These are phyloP conservation scores for Suillus discolor DNA, from an alignment of 768 basidiomycete species.

Conservation along the genomic window DNA sequence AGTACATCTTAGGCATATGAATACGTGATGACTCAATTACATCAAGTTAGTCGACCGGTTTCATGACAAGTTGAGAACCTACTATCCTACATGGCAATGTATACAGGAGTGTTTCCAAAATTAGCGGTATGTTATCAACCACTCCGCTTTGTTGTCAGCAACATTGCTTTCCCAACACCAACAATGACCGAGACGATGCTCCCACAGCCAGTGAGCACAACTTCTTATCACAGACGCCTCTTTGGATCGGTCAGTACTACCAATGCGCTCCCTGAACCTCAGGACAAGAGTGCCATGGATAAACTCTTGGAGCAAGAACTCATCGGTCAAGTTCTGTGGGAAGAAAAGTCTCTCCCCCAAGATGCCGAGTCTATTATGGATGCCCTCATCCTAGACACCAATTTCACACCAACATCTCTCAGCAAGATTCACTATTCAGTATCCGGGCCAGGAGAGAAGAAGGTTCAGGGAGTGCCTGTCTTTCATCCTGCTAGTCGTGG, in stretches of 20 bases:
- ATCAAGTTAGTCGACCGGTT: too few species aligned
- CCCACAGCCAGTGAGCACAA: not conserved
- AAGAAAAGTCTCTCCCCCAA: not conserved
- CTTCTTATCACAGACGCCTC: not conserved
- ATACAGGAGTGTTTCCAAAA: not conserved
- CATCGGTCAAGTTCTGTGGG: not conserved
- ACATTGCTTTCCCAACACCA: not conserved
- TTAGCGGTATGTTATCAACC: not conserved
- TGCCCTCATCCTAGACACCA: not conserved
- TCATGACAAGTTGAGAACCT: not conserved
- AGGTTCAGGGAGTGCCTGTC: not conserved
- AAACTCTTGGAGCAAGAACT: not conserved
- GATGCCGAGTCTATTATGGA: not conserved
- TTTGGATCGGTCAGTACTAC: not conserved
- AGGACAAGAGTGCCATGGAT: not conserved
- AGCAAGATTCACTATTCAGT: not conserved
- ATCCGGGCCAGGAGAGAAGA: not conserved
- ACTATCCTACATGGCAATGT: not conserved
- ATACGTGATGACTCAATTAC: too few species aligned
- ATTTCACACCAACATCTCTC: not conserved
- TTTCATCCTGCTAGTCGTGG: not conserved
- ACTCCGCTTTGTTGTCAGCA: not conserved
- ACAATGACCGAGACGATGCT: not conserved
- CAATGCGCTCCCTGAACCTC: not conserved
- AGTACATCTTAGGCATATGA: too few species aligned